phyloP scores from a whole-genome alignment of 805 yeast genomes.

The Pichia nakasei region DNA sequence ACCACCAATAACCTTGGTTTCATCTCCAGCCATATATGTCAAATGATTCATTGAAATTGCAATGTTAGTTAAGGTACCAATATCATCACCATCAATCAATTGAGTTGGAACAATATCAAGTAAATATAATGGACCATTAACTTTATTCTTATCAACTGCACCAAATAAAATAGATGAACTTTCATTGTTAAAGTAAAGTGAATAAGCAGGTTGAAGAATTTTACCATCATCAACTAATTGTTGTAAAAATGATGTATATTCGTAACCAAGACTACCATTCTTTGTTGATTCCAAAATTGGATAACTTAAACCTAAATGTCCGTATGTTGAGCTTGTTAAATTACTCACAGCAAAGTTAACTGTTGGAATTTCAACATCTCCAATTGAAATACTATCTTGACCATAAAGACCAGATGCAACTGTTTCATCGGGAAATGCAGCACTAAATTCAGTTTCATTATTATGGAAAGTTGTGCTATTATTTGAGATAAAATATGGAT shows the following conservation, averaged over 20 bases:
- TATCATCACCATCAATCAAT: neutral
- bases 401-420: conserved; percentile 47
- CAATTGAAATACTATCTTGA: conserved; percentile 46
- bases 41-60: conserved; percentile 6
- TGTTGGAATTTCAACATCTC: conserved; percentile 36
- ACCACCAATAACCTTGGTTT: neutral
- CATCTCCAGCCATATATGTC: neutral
- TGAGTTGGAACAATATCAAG: conserved; percentile 1
- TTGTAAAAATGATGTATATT: conserved; percentile 47
- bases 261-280: neutral
- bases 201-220: conserved; percentile 46
- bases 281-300: conserved; percentile 57
- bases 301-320: conserved; percentile 68
- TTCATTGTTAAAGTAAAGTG: conserved; percentile 42
- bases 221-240: conserved; percentile 48
- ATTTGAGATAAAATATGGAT: conserved; percentile 38
- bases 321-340: conserved; percentile 48
- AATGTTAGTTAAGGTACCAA: neutral
- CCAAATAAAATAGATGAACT: conserved; percentile 56
- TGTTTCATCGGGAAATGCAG: conserved; percentile 38
- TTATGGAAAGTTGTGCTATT: conserved; percentile 29
- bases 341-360: conserved; percentile 69
- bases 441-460: conserved; percentile 33
- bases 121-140: conserved; percentile 38
- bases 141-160: conserved; percentile 57